Evolutionary conservation across 495 filamentous ascomycete genomes (phyloP).

Genomic region (Hyaloscypha finlandica): DNA sequence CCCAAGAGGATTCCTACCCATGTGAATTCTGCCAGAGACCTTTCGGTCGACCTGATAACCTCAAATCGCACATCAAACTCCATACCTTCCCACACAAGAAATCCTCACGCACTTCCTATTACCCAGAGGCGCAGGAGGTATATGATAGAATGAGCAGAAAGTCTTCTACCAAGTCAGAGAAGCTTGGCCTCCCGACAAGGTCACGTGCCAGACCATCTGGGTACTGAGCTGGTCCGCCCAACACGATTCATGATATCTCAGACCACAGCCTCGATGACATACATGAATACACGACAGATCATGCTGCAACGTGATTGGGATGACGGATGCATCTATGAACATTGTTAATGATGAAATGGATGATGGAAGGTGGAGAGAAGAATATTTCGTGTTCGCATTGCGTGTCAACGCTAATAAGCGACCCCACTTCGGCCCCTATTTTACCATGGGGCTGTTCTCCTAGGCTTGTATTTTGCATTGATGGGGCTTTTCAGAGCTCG

Average conservation of each 20-base stretch:
- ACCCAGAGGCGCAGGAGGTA: not conserved
- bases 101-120: conserved; percentile 12
- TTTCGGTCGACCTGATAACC: conserved; percentile 40
- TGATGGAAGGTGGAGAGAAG: not conserved
- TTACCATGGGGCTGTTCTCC: not conserved
- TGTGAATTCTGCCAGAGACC: conserved; percentile 37
- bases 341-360: not conserved
- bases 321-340: not conserved
- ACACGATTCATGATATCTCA: not conserved
- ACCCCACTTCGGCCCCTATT: not conserved
- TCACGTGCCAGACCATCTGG: not conserved
- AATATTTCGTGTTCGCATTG: not conserved
- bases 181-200: not conserved
- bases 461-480: not conserved
- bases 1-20: conserved; percentile 11
- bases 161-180: conserved; percentile 1
- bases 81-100: conserved; percentile 36
- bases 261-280: not conserved
- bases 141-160: conserved; percentile 7
- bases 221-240: not conserved
- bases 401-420: not conserved
- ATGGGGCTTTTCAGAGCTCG: not conserved
- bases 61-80: conserved; percentile 41
- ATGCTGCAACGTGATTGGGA: not conserved
- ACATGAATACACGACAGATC: not conserved